These are phyloP conservation scores for Aegilops umbellulata DNA, from an alignment of 176 grass and related monocot species.

Conservation along the genomic window DNA sequence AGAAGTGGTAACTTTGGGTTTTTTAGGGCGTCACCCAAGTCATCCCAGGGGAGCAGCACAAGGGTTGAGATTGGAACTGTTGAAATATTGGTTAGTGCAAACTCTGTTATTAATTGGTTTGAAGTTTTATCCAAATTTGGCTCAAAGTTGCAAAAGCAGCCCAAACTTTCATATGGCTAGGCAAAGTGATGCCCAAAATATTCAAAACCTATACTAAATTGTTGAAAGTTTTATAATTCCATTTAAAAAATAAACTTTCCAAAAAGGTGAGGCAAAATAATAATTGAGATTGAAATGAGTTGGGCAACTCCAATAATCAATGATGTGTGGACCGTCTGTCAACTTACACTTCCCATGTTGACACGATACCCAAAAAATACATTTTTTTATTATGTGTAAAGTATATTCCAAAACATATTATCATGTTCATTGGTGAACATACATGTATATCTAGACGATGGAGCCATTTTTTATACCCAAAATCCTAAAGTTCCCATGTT, in stretches of 20 bases:
- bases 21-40: background rate
- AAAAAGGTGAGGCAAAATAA: background rate
- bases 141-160: background rate
- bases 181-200: background rate
- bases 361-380: too few species aligned
- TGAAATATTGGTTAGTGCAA: background rate
- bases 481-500: background rate
- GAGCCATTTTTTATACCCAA: background rate
- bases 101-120: background rate
- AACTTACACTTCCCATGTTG: background rate
- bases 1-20: background rate
- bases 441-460: too few species aligned
- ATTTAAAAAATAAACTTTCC: background rate
- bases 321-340: background rate
- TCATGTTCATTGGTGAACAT: background rate
- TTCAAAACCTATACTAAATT: background rate
- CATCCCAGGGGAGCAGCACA: background rate
- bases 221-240: background rate
- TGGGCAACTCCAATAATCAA: background rate
- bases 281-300: background rate
- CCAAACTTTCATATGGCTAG: background rate
- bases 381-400: background rate
- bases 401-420: too few species aligned
- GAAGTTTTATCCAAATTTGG: too few species aligned
- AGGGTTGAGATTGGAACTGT: background rate